A percentile compares a stretch with the other conserved stretches of the same genome.
phyloP scores from a whole-genome alignment of 495 filamentous ascomycete genomes.

The Usnea hakonensis region DNA sequence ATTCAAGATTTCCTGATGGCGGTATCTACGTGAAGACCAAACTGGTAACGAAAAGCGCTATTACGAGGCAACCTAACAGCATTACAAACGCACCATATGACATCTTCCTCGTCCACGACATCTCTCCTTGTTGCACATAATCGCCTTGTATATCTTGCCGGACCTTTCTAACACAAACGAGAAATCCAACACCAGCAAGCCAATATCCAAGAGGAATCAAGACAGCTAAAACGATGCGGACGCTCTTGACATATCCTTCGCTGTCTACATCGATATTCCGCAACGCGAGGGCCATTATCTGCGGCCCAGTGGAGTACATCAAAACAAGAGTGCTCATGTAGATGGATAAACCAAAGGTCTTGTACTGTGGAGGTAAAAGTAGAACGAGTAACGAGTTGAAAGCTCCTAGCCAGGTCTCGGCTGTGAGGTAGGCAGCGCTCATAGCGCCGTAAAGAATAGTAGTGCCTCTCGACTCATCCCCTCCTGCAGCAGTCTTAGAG shows the following conservation, averaged over 20 bases:
- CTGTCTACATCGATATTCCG: slow-evolving; percentile 18
- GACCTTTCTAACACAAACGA: slow-evolving; percentile 22
- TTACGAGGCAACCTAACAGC: slow-evolving; percentile 13
- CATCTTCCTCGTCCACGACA: slow-evolving; percentile 5
- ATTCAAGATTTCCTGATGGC: no score
- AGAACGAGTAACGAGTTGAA: slow-evolving; percentile 24
- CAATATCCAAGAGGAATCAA: slow-evolving; percentile 29
- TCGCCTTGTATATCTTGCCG: slow-evolving; percentile 19
- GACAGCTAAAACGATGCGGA: slow-evolving; percentile 22
- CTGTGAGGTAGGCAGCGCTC: slow-evolving; percentile 27
- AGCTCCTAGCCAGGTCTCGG: slow-evolving; percentile 32
- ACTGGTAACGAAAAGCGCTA: slow-evolving; percentile 20
- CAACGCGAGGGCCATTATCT: slow-evolving; percentile 27
- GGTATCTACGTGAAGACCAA: slow-evolving; percentile 21
- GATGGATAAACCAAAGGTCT: slow-evolving; percentile 31
- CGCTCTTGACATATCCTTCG: slow-evolving; percentile 18
- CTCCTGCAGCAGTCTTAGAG: slow-evolving; percentile 20
- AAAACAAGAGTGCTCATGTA: slow-evolving; percentile 25
- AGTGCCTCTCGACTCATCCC: slow-evolving; percentile 18
- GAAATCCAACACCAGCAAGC: slow-evolving; percentile 26
- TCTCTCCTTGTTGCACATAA: slow-evolving; percentile 13
- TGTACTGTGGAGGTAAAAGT: slow-evolving; percentile 27
- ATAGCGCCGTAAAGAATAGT: slow-evolving; percentile 28
- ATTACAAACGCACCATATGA: slow-evolving; percentile 9
- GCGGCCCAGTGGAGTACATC: slow-evolving; percentile 27